Conservation (phyloP, 2,329 filamentous ascomycete species). For the Immersiporthe knoxdaviesiana region DNA sequence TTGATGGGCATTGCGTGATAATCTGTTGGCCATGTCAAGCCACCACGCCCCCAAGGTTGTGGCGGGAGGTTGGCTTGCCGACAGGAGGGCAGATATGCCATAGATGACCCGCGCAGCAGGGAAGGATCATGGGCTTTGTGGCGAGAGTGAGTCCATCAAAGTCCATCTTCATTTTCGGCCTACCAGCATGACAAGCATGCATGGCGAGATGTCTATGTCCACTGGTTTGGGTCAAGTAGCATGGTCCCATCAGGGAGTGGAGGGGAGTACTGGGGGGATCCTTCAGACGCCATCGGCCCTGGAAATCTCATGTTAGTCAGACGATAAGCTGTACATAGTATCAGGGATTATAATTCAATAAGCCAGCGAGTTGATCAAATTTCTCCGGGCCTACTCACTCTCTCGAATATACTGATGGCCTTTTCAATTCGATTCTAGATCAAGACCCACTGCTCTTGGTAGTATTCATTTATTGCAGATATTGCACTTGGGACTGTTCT, state of each 20-base stretch:
- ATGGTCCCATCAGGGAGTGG: background rate
- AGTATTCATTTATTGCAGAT: too few relatives aligned
- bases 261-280: too few relatives aligned
- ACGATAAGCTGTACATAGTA: background rate
- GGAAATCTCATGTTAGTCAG: constrained; percentile 4
- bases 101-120: background rate
- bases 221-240: background rate
- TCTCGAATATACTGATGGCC: too few relatives aligned
- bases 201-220: constrained; percentile 16
- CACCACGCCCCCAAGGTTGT: too few relatives aligned
- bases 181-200: constrained; percentile 7
- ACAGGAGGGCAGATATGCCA: background rate
- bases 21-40: background rate
- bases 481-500: too few relatives aligned
- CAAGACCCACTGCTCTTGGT: too few relatives aligned
- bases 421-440: too few relatives aligned
- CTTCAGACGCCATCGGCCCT: background rate
- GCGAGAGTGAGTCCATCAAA: constrained; percentile 6
- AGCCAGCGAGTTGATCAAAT: too few relatives aligned
- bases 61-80: background rate
- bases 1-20: constrained; percentile 9
- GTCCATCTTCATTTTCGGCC: constrained; percentile 13
- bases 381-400: too few relatives aligned
- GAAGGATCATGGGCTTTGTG: background rate
- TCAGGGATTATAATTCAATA: background rate